Evolutionary conservation across 345 rosid species (phyloP).

Genomic region (Linum tenue): DNA sequence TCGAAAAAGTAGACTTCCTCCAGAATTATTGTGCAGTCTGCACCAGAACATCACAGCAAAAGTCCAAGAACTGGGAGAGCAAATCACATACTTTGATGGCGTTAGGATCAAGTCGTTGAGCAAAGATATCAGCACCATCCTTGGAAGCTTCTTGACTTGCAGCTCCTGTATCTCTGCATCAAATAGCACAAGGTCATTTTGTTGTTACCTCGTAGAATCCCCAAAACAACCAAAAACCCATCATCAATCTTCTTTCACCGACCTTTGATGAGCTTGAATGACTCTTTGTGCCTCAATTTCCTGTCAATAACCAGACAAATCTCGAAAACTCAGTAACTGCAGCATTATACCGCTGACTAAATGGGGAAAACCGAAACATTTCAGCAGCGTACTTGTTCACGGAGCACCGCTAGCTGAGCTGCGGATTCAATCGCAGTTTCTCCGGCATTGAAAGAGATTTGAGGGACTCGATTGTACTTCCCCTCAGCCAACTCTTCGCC

Average conservation of each 20-base stretch:
- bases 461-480: slow-evolving; percentile 3
- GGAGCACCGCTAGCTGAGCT: slow-evolving; percentile 19
- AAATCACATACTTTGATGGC: slow-evolving; percentile 1
- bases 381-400: slow-evolving; percentile 16
- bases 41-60: not conserved
- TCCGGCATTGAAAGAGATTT: not conserved
- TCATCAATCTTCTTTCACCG: not conserved
- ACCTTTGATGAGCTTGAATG: slow-evolving; percentile 23
- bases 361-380: not conserved
- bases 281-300: slow-evolving; percentile 26
- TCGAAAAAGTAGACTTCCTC: not conserved
- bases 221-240: not conserved
- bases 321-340: not conserved
- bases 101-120: slow-evolving; percentile 5
- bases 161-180: slow-evolving; percentile 1
- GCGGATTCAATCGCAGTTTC: slow-evolving; percentile 17
- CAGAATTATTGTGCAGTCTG: not conserved
- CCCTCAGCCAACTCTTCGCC: slow-evolving; percentile 11
- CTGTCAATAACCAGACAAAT: slow-evolving; percentile 6
- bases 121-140: slow-evolving; percentile 1
- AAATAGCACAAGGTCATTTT: not conserved
- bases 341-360: no score
- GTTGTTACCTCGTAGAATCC: not conserved
- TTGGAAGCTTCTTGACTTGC: not conserved
- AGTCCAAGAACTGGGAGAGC: not conserved